Evolutionary conservation across 148 eudicot genomes (phyloP).

Genomic region (Heliosperma pusillum): DNA sequence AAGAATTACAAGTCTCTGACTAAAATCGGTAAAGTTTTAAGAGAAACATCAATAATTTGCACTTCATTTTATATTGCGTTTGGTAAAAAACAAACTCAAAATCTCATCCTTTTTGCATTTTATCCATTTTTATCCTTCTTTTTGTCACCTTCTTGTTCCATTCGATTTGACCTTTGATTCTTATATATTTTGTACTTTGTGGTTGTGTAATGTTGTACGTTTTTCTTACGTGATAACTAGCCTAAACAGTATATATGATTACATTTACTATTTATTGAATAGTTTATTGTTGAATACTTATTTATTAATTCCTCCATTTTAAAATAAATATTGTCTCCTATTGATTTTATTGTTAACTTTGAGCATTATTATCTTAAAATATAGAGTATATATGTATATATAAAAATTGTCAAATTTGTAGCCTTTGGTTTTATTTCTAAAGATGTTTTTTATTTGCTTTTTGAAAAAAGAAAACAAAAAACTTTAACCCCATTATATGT

Average conservation of each 20-base stretch:
- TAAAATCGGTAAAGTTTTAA: constrained; percentile 12
- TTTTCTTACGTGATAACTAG: constrained; percentile 17
- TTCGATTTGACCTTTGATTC: background rate
- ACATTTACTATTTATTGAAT: too few species aligned
- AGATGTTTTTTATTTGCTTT: too few species aligned
- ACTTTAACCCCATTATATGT: too few species aligned
- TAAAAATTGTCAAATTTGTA: too few species aligned
- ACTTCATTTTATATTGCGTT: constrained; percentile 7
- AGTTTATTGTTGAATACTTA: too few species aligned
- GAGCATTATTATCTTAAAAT: too few species aligned
- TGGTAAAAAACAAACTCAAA: constrained; percentile 3
- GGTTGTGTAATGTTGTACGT: constrained; percentile 21
- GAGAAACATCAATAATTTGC: background rate
- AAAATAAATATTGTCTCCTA: too few species aligned
- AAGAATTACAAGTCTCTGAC: background rate
- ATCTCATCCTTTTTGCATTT: background rate
- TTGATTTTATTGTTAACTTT: too few species aligned
- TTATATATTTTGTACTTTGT: background rate
- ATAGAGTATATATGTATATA: too few species aligned
- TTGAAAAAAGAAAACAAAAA: too few species aligned
- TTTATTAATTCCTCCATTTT: too few species aligned
- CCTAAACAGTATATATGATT: constrained; percentile 6
- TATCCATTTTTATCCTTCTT: constrained; percentile 3
- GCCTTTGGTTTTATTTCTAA: too few species aligned
- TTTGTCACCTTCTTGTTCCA: constrained; percentile 23